Evolutionary conservation across 768 basidiomycete species (phyloP).

Genomic region (Panaeolus papilionaceus): DNA sequence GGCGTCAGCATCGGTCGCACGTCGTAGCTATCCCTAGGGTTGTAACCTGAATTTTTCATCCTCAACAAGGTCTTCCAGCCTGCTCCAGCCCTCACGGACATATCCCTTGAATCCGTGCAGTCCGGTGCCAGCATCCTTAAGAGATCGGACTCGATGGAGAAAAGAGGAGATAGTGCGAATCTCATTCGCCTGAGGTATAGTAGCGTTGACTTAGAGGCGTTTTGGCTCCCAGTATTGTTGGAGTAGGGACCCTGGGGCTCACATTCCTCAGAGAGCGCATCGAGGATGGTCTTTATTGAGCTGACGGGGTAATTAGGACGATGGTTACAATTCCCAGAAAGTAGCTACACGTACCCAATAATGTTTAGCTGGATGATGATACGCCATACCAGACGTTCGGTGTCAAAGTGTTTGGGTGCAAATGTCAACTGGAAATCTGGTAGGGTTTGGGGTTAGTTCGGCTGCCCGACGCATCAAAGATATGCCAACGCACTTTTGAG

Average conservation of each 20-base stretch:
- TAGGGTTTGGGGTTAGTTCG: neutral
- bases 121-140: slow-evolving; percentile 57
- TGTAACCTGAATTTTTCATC: neutral
- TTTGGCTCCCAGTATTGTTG: neutral
- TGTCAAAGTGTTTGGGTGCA: slow-evolving; percentile 63
- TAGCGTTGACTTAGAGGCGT: slow-evolving; percentile 8
- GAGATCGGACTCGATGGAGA: slow-evolving; percentile 60
- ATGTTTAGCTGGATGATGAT: slow-evolving; percentile 74
- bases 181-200: slow-evolving; percentile 40
- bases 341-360: slow-evolving; percentile 50
- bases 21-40: slow-evolving; percentile 1
- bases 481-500: slow-evolving; percentile 46
- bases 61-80: slow-evolving; percentile 62
- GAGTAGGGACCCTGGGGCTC: slow-evolving; percentile 30
- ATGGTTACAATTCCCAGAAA: neutral
- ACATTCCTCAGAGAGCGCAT: slow-evolving; percentile 57
- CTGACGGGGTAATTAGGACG: slow-evolving; percentile 25
- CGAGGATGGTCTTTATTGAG: slow-evolving; percentile 62
- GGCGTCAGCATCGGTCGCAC: slow-evolving; percentile 8
- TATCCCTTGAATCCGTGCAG: slow-evolving; percentile 41
- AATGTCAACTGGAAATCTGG: slow-evolving; percentile 75
- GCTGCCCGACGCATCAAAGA: slow-evolving; percentile 4
- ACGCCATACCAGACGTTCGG: slow-evolving; percentile 64
- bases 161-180: slow-evolving; percentile 51
- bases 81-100: slow-evolving; percentile 61